A percentile compares a stretch with the other conserved stretches of the same genome.
Evolutionary conservation across 331 rosid genomes (phyloP).

Genomic region (Quercus lobata): DNA sequence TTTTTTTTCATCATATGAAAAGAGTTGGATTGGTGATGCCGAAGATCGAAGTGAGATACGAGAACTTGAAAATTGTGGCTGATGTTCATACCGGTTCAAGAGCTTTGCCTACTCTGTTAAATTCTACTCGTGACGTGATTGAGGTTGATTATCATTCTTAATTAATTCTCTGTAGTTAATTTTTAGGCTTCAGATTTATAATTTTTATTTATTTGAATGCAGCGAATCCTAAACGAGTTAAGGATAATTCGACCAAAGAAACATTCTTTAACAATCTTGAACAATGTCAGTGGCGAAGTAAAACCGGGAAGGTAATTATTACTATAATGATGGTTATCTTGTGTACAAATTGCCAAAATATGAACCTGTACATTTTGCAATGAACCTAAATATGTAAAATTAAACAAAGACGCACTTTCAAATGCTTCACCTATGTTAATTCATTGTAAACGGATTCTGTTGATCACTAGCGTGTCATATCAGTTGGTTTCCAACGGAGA

Average conservation of each 20-base stretch:
- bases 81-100: slow-evolving; percentile 62
- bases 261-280: slow-evolving; percentile 63
- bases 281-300: slow-evolving; percentile 50
- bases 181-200: neutral
- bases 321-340: too few species aligned
- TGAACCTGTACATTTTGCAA: too few species aligned
- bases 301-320: slow-evolving; percentile 64
- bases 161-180: neutral
- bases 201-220: slow-evolving; percentile 6
- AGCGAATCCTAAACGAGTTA: slow-evolving; percentile 38
- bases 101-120: slow-evolving; percentile 75
- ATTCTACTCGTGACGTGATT: slow-evolving; percentile 38
- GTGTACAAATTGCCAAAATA: too few species aligned
- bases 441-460: too few species aligned
- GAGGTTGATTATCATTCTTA: slow-evolving; percentile 41
- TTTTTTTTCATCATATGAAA: neutral
- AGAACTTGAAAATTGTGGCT: slow-evolving; percentile 54
- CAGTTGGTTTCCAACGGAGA: too few species aligned
- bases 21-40: slow-evolving; percentile 75
- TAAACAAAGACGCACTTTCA: too few species aligned
- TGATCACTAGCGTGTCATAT: too few species aligned
- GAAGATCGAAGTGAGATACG: slow-evolving; percentile 61
- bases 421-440: too few species aligned
- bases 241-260: slow-evolving; percentile 44
- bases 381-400: too few species aligned